A percentile compares a stretch with the other conserved stretches of the same genome.
Conservation (phyloP, 306 rosid species). For the Dryas drummondii region DNA sequence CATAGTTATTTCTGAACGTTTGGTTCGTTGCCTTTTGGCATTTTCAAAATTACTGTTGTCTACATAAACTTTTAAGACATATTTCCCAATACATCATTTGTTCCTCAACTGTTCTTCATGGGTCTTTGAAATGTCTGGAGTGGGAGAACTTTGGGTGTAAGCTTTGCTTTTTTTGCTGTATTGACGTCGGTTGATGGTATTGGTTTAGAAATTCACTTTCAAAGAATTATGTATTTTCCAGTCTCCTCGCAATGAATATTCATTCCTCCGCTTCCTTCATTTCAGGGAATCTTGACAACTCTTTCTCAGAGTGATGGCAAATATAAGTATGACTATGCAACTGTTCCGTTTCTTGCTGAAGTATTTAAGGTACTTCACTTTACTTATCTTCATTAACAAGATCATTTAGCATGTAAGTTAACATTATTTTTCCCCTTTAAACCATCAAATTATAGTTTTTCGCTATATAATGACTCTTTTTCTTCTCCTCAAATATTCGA, state of each 20-base stretch:
- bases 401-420: background rate
- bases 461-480: background rate
- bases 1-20: background rate
- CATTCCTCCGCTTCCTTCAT: slow-evolving; percentile 2
- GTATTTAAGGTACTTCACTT: slow-evolving; percentile 59
- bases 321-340: slow-evolving; percentile 81
- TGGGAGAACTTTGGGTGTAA: slow-evolving; percentile 2
- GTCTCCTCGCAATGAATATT: slow-evolving; percentile 9
- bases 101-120: background rate
- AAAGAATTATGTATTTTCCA: background rate
- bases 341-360: slow-evolving; percentile 95
- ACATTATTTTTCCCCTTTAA: background rate
- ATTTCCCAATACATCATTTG: background rate
- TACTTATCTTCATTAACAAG: background rate
- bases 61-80: background rate
- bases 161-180: background rate
- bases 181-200: background rate
- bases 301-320: slow-evolving; percentile 77
- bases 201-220: background rate
- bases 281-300: slow-evolving; percentile 84
- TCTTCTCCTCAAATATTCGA: background rate
- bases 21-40: background rate
- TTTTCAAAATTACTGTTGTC: background rate
- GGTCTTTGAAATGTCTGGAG: background rate
- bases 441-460: background rate